Evolutionary conservation across 2,329 filamentous ascomycete species (phyloP).

Genomic region (Knoxdaviesia capensis): DNA sequence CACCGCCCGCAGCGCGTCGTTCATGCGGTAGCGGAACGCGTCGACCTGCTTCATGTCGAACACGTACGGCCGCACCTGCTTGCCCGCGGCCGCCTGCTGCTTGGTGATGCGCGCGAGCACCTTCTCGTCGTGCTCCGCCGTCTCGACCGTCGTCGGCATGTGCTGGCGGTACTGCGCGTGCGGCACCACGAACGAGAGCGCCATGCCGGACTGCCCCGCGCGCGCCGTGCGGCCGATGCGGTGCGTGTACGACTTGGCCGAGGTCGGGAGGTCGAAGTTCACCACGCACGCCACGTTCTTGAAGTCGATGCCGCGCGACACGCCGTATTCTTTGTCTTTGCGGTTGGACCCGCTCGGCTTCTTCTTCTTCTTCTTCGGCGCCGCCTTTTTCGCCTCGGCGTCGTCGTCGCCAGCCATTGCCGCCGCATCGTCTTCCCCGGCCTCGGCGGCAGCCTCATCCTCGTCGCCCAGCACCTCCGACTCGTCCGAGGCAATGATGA

Average conservation of each 20-base stretch:
- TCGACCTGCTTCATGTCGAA: slow-evolving; percentile 93
- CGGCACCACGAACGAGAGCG: slow-evolving; percentile 86
- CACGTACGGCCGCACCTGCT: slow-evolving; percentile 72
- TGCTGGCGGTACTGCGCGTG: slow-evolving; percentile 70
- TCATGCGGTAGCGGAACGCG: slow-evolving; percentile 85
- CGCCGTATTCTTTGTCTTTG: slow-evolving; percentile 71
- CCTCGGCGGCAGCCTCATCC: slow-evolving; percentile 17
- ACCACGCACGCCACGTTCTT: slow-evolving; percentile 85
- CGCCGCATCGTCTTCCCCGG: slow-evolving; percentile 24
- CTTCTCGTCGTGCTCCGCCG: slow-evolving; percentile 66
- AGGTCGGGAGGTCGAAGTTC: slow-evolving; percentile 87
- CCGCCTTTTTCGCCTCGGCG: slow-evolving; percentile 7
- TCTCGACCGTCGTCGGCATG: slow-evolving; percentile 59
- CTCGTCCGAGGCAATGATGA: slow-evolving; percentile 91
- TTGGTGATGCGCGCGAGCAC: slow-evolving; percentile 61
- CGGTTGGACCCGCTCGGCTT: slow-evolving; percentile 47
- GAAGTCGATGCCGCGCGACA: slow-evolving; percentile 95
- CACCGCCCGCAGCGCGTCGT: slow-evolving; percentile 75
- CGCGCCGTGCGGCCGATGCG: slow-evolving; percentile 85
- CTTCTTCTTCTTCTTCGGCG: slow-evolving; percentile 12
- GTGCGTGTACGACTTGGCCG: slow-evolving; percentile 88
- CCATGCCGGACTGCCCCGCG: slow-evolving; percentile 81
- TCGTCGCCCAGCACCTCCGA: slow-evolving; percentile 61
- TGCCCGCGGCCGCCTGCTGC: slow-evolving; percentile 57
- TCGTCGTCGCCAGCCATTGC: slow-evolving; percentile 11